Percentiles rank a stretch among this genome's conserved stretches.
phyloP scores from a whole-genome alignment of 2,329 filamentous ascomycete species.

The Venturia aucupariae region DNA sequence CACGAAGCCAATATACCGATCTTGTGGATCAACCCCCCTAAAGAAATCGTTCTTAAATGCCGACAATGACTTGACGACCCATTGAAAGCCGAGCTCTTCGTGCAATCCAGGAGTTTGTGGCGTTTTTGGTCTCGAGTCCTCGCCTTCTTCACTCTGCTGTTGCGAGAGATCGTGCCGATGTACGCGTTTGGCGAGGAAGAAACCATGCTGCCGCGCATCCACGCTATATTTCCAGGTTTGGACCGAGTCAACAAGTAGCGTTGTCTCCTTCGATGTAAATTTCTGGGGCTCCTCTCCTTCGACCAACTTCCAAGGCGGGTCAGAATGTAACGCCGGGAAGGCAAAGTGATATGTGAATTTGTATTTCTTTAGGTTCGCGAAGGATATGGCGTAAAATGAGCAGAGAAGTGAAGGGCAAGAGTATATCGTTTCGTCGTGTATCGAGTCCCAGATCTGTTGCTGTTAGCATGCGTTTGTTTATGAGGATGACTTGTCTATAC shows the following conservation, averaged over 20 bases:
- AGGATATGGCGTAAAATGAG: conserved; percentile 83
- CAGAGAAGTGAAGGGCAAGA: conserved; percentile 85
- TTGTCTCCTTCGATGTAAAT: conserved; percentile 62
- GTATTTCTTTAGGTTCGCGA: conserved; percentile 94
- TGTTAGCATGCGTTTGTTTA: conserved; percentile 13
- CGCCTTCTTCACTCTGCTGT: conserved; percentile 20
- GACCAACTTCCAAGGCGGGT: conserved; percentile 66
- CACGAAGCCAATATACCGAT: conserved; percentile 77
- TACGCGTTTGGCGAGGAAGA: conserved; percentile 84
- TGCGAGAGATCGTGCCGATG: neutral
- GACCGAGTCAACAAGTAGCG: conserved; percentile 68
- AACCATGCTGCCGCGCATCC: conserved; percentile 80
- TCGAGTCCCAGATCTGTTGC: conserved; percentile 88
- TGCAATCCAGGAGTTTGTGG: conserved; percentile 38
- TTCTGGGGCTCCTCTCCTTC: conserved; percentile 27
- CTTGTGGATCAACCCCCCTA: conserved; percentile 56
- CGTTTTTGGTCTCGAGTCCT: conserved; percentile 33
- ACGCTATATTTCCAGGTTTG: conserved; percentile 80
- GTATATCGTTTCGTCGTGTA: conserved; percentile 92
- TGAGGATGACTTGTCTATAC: conserved; percentile 35
- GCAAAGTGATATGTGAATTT: conserved; percentile 98
- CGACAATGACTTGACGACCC: conserved; percentile 68
- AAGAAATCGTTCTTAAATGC: conserved; percentile 87
- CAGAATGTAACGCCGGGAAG: conserved; percentile 86
- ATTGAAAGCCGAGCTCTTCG: conserved; percentile 57